Base-by-base conservation (phyloP, 306 rosid species). In the Rosa persica region DNA sequence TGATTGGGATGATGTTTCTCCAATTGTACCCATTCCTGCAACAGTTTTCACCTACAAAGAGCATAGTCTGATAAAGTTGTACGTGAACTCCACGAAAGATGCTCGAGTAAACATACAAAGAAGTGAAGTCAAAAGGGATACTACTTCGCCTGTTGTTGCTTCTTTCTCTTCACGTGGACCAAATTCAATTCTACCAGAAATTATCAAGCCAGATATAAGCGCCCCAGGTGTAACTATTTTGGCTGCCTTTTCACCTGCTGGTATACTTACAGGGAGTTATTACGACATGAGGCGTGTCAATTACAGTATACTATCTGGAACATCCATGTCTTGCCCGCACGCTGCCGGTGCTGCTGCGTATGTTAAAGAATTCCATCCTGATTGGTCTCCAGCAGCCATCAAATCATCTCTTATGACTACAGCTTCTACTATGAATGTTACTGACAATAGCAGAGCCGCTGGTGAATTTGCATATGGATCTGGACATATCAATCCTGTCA, bases 141-240 rank as follows among this genome's bases (percentile, higher is more conserved):
- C 4, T 23, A 1, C 65, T 10, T 36, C 65, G 5, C 65, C 34
- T 9, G 34, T 58, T 58, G 27, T 58, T 58, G 34, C 34, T 58
- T 58, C 65, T 16, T 58, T 58, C 65, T 58, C 36, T 58, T 11
- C 65, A 58, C 65, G 65, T 6, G 65, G 65, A 57, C 65, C 65
- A 25, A 58, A 58, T 22, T 9, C 12, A 58, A 58, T 58, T 8
- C 34, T 58, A 22, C 36, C 34, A 8, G 65, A 58, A 58, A 23
- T 58, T 22, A 58, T 58, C 65, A 58, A 58, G 65, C 65, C 34
- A 23, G 65, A 58, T 5, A 58, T 58, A 6, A 58, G 36, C 13
- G 65, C 65, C 36, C 61, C 65, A 11, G 65, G 65, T 12, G 65
- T 58, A 8, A 58, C 65, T 58, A 22, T 58, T 58, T 23, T 58